phyloP scores from a whole-genome alignment of 345 rosid species.

The Syzygium aromaticum region DNA sequence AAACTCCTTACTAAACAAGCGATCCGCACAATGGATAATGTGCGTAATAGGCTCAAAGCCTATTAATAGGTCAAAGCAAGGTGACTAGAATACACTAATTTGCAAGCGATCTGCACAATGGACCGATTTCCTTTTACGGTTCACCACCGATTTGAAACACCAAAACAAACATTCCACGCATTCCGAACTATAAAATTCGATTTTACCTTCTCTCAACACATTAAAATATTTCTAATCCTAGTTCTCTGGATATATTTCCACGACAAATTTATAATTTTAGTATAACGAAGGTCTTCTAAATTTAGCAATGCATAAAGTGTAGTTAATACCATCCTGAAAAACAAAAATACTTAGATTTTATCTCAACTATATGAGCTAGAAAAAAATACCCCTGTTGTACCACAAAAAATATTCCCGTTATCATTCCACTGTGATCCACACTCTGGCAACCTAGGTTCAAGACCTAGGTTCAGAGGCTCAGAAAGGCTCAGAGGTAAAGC shows the following conservation, averaged over 20 bases:
- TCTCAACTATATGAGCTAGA: neutral
- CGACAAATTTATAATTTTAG: neutral
- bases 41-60: too few species aligned
- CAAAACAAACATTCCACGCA: neutral
- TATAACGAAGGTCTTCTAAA: neutral
- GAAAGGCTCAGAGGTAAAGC: neutral
- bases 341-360: neutral
- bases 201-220: neutral
- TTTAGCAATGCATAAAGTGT: neutral
- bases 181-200: neutral
- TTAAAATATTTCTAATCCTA: neutral
- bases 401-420: neutral
- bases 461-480: neutral
- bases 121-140: neutral
- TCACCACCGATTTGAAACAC: neutral
- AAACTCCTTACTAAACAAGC: neutral
- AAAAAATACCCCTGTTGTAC: neutral
- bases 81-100: neutral
- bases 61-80: neutral
- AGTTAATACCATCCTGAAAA: neutral
- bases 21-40: too few species aligned
- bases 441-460: neutral
- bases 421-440: neutral
- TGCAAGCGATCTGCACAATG: neutral
- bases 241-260: neutral